Percentiles rank a stretch among this genome's conserved stretches.
Evolutionary conservation across 1,284 basidiomycete species (phyloP).

Genomic region (Crucibulum cyathiforme): DNA sequence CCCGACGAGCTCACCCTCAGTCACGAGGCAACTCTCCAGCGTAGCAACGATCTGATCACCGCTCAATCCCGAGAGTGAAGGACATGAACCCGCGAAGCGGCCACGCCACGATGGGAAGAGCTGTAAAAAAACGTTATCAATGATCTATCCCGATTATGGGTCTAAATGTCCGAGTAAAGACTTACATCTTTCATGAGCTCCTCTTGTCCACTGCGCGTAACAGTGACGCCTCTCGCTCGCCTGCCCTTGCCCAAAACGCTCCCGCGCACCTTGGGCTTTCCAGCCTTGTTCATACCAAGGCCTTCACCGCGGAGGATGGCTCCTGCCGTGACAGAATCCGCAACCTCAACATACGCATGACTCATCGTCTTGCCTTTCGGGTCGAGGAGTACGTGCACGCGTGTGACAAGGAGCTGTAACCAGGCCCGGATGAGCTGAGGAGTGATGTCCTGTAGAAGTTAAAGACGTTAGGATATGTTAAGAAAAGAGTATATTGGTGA

Average conservation of each 20-base stretch:
- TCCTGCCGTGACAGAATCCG: constrained; percentile 62
- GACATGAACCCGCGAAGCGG: constrained; percentile 69
- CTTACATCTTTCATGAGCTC: constrained; percentile 79
- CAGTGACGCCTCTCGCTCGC: constrained; percentile 78
- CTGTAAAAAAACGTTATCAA: constrained; percentile 37
- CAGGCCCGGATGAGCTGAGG: constrained; percentile 71
- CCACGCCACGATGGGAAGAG: constrained; percentile 82
- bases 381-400: constrained; percentile 78
- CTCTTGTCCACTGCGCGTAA: constrained; percentile 77
- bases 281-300: constrained; percentile 9
- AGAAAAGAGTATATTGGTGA: constrained; percentile 9
- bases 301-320: constrained; percentile 66
- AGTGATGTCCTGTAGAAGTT: constrained; percentile 69
- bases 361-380: constrained; percentile 79
- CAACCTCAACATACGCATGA: constrained; percentile 80
- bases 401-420: constrained; percentile 70
- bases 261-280: constrained; percentile 43
- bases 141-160: not conserved
- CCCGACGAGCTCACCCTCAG: constrained; percentile 66
- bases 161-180: constrained; percentile 12
- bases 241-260: constrained; percentile 77
- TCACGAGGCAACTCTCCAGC: constrained; percentile 67
- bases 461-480: not conserved
- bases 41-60: constrained; percentile 60
- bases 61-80: constrained; percentile 66